A percentile compares a stretch with the other conserved stretches of the same genome.
Evolutionary conservation across 192 early-diverging fungal species (phyloP).

Genomic region (Powellomyces hirtus): DNA sequence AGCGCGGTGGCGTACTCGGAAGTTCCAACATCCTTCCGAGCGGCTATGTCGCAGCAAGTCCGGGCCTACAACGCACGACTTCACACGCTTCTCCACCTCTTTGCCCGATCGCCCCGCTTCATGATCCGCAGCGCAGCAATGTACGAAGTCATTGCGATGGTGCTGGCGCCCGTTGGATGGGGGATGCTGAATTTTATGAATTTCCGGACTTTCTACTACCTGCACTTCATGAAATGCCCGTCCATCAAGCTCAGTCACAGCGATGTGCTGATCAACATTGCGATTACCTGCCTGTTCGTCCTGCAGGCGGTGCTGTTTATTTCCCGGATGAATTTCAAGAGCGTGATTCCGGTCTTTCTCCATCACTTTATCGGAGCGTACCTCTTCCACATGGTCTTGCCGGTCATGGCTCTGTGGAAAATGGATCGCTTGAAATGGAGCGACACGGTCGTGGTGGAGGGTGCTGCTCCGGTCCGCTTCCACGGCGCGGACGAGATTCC

Average conservation of each 20-base stretch:
- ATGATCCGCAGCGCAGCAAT: background rate
- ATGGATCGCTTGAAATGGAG: constrained; percentile 6
- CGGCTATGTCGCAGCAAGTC: background rate
- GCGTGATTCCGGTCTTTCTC: background rate
- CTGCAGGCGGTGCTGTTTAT: background rate
- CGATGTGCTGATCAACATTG: background rate
- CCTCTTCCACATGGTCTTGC: constrained; percentile 6
- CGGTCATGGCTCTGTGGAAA: background rate
- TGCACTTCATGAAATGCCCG: background rate
- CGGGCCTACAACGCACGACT: background rate
- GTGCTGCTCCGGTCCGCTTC: background rate
- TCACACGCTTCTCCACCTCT: background rate
- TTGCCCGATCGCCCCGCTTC: background rate
- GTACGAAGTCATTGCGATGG: constrained; percentile 1
- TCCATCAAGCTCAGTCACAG: background rate
- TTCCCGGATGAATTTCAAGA: background rate
- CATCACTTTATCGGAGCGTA: background rate
- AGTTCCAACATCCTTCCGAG: background rate
- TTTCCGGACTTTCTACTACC: background rate
- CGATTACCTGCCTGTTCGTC: background rate
- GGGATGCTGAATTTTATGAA: constrained; percentile 1
- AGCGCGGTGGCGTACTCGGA: background rate
- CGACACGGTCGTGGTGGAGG: constrained; percentile 3
- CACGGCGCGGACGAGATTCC: background rate
- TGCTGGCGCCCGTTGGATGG: background rate